A percentile compares a stretch with the other conserved stretches of the same genome.
Conservation (phyloP, 1,139 yeast species). For the Suhomyces maxii region DNA sequence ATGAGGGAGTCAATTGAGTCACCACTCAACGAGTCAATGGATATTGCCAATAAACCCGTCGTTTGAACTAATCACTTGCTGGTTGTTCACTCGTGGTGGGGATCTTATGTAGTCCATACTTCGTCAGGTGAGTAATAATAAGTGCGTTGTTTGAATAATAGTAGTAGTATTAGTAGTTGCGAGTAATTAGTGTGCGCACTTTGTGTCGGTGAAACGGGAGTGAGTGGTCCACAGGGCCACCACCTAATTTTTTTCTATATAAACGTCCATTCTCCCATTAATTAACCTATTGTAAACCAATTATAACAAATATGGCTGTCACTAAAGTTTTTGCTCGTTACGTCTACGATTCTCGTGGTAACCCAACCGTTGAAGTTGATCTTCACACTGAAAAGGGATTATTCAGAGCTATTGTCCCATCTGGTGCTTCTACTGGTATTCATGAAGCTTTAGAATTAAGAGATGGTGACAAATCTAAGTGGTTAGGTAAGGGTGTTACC, state of each 20-base stretch:
- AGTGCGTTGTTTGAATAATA: not conserved
- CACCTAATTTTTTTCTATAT: constrained; percentile 10
- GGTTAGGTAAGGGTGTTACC: constrained; percentile 95
- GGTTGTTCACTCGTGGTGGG: not conserved
- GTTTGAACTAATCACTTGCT: not conserved
- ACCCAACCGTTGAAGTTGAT: constrained; percentile 97
- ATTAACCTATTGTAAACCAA: not conserved
- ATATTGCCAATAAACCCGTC: too few species aligned
- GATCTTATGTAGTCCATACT: too few species aligned
- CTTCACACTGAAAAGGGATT: constrained; percentile 80
- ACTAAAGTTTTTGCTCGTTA: constrained; percentile 80
- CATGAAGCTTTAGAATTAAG: constrained; percentile 95
- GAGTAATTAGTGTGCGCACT: not conserved
- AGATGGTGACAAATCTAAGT: constrained; percentile 89
- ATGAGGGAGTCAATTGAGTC: too few species aligned
- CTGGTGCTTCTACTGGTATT: constrained; percentile 95
- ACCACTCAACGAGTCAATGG: too few species aligned
- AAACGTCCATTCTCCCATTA: constrained; percentile 4
- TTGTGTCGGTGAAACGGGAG: constrained; percentile 15
- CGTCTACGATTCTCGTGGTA: constrained; percentile 97
- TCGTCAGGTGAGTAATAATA: constrained; percentile 3
- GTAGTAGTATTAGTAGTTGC: too few species aligned
- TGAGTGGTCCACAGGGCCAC: constrained; percentile 16
- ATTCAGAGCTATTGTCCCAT: constrained; percentile 93
- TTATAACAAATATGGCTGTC: constrained; percentile 29